Percentiles rank a stretch among this genome's conserved stretches.
Conservation (phyloP, 75 land plant species). For the Picea glauca region DNA sequence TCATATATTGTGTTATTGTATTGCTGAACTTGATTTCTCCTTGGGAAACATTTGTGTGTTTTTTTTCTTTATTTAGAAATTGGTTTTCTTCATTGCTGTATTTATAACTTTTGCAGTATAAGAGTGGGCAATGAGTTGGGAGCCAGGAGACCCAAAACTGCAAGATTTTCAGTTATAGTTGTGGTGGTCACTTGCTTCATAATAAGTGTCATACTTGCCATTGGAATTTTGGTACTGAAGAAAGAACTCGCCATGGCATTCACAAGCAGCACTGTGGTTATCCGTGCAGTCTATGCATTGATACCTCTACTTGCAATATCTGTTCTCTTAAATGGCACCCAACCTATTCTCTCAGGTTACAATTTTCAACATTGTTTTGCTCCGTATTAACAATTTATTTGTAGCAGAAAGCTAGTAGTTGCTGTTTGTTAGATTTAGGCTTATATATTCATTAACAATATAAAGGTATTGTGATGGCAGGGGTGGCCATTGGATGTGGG, state of each 20-base stretch:
- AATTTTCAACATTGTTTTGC: too few species aligned
- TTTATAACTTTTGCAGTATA: slow-evolving; percentile 29
- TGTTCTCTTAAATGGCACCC: slow-evolving; percentile 41
- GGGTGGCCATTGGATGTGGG: slow-evolving; percentile 53
- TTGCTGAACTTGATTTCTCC: too few species aligned
- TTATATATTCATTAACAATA: too few species aligned
- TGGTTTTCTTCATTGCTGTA: too few species aligned
- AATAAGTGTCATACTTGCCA: slow-evolving; percentile 17
- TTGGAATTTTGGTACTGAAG: slow-evolving; percentile 21
- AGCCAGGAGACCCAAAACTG: slow-evolving; percentile 40
- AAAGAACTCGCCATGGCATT: slow-evolving; percentile 36
- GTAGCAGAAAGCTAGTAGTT: too few species aligned
- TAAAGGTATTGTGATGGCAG: slow-evolving; percentile 12
- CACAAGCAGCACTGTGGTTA: slow-evolving; percentile 34
- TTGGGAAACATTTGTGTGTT: too few species aligned
- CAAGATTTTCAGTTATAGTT: slow-evolving; percentile 45
- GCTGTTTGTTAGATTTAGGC: too few species aligned
- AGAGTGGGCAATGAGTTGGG: slow-evolving; percentile 77
- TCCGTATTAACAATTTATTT: too few species aligned
- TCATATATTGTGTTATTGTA: too few species aligned
- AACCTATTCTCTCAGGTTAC: slow-evolving; percentile 54
- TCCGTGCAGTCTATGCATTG: slow-evolving; percentile 32
- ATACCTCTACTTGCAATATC: slow-evolving; percentile 50
- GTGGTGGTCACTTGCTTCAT: slow-evolving; percentile 26
- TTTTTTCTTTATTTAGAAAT: too few species aligned